Conservation (phyloP, 257 asterid genomes). For the Capsicum rhomboideum region DNA sequence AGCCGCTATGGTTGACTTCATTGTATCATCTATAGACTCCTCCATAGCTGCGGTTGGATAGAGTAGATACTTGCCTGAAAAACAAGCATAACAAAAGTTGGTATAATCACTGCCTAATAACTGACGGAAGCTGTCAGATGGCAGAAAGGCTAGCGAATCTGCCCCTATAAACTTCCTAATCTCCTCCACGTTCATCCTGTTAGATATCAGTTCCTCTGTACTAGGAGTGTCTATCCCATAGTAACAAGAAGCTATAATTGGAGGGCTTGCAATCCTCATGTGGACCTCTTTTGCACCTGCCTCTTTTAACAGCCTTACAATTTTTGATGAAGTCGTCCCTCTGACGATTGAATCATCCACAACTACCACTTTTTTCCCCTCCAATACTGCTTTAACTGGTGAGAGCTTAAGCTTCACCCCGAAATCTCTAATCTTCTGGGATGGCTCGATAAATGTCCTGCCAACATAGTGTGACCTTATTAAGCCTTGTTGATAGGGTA, state of each 20-base stretch:
- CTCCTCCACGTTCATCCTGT: constrained; percentile 65
- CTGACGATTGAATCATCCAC: constrained; percentile 95
- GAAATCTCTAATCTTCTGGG: constrained; percentile 79
- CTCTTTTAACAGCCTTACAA: constrained; percentile 75
- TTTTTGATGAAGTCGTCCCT: constrained; percentile 86
- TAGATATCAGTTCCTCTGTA: constrained; percentile 64
- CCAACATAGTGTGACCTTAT: constrained; percentile 91
- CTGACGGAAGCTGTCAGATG: constrained; percentile 38
- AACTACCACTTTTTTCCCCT: constrained; percentile 88
- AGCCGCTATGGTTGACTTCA: not conserved
- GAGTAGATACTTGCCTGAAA: constrained; percentile 75
- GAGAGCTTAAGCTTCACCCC: constrained; percentile 83
- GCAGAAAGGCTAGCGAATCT: constrained; percentile 67
- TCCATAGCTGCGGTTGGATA: constrained; percentile 52
- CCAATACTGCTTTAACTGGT: constrained; percentile 73
- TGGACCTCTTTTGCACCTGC: constrained; percentile 91
- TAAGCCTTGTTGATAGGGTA: constrained; percentile 79
- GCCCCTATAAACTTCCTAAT: constrained; percentile 63
- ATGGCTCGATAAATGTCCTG: constrained; percentile 83
- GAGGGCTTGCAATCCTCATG: constrained; percentile 92
- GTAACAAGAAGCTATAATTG: constrained; percentile 68
- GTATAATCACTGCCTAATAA: constrained; percentile 32
- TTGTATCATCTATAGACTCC: constrained; percentile 44
- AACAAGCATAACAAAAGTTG: constrained; percentile 67
- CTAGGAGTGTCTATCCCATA: constrained; percentile 88